phyloP scores from a whole-genome alignment of 441 rosid species.

The Arabidopsis hybrid region DNA sequence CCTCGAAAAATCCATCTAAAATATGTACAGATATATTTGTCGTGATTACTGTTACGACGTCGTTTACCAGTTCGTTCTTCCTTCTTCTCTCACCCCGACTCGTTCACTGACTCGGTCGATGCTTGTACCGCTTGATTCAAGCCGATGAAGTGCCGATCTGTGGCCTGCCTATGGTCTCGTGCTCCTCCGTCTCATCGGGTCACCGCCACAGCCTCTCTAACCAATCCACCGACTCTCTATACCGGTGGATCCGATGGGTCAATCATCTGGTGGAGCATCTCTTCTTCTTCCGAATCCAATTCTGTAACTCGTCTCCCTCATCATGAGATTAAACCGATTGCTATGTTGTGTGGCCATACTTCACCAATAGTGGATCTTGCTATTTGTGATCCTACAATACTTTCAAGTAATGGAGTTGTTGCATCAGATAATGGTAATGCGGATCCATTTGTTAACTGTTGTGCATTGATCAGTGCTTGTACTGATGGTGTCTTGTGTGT shows the following conservation, averaged over 20 bases:
- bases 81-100: too few species aligned
- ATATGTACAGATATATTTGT: too few species aligned
- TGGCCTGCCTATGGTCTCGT: constrained; percentile 82
- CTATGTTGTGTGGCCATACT: constrained; percentile 90
- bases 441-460: constrained; percentile 51
- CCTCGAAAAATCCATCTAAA: too few species aligned
- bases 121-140: constrained; percentile 4
- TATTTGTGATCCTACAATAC: constrained; percentile 66
- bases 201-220: constrained; percentile 68
- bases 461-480: constrained; percentile 77
- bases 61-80: too few species aligned
- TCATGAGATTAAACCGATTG: constrained; percentile 71
- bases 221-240: constrained; percentile 76
- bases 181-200: constrained; percentile 74
- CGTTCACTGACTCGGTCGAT: constrained; percentile 4
- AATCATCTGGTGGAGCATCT: constrained; percentile 87
- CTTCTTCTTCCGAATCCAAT: constrained; percentile 59
- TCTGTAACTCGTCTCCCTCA: constrained; percentile 51
- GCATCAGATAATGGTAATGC: constrained; percentile 40
- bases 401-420: constrained; percentile 51
- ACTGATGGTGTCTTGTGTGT: constrained; percentile 83
- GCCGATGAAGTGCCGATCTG: constrained; percentile 90
- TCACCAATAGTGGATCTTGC: constrained; percentile 77
- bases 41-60: too few species aligned
- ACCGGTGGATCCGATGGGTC: constrained; percentile 98